phyloP scores from a whole-genome alignment of 2,329 filamentous ascomycete species.

The Pseudophaeomoniella oleicola region DNA sequence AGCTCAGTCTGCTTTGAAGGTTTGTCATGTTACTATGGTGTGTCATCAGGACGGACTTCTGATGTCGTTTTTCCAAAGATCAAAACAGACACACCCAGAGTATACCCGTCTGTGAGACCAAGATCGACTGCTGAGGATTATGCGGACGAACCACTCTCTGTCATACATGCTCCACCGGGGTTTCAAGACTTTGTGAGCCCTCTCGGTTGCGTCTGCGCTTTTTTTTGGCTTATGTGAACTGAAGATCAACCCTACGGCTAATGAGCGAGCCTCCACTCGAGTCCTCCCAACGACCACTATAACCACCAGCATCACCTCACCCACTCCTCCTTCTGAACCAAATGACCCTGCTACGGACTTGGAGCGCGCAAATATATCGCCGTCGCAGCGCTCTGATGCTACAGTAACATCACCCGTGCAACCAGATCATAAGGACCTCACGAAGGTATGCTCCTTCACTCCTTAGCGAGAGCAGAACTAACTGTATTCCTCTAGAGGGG shows the following conservation, averaged over 20 bases:
- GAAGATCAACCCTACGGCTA: too few relatives aligned
- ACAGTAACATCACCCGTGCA: slow-evolving; percentile 21
- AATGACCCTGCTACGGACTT: slow-evolving; percentile 10
- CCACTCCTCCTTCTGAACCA: slow-evolving; percentile 12
- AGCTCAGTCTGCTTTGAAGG: slow-evolving; percentile 1
- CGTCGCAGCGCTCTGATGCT: slow-evolving; percentile 17
- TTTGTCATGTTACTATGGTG: slow-evolving; percentile 3
- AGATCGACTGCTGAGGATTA: slow-evolving; percentile 21
- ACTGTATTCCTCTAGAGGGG: too few relatives aligned
- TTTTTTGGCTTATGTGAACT: slow-evolving; percentile 1
- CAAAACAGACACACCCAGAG: too few relatives aligned
- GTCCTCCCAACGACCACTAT: slow-evolving; percentile 1
- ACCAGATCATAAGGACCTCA: slow-evolving; percentile 16
- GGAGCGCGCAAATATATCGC: slow-evolving; percentile 13
- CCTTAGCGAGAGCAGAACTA: too few relatives aligned
- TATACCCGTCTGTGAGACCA: too few relatives aligned
- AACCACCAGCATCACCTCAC: slow-evolving; percentile 1
- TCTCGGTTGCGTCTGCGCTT: slow-evolving; percentile 1
- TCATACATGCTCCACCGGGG: slow-evolving; percentile 77
- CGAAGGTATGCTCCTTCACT: slow-evolving; percentile 10
- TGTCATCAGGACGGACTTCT: not conserved
- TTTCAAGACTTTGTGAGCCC: slow-evolving; percentile 63
- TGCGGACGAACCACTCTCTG: slow-evolving; percentile 70
- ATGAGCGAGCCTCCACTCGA: not conserved
- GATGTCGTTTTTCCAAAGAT: too few relatives aligned